Evolutionary conservation across 306 rosid species (phyloP).

Genomic region (Carpinus fangiana): DNA sequence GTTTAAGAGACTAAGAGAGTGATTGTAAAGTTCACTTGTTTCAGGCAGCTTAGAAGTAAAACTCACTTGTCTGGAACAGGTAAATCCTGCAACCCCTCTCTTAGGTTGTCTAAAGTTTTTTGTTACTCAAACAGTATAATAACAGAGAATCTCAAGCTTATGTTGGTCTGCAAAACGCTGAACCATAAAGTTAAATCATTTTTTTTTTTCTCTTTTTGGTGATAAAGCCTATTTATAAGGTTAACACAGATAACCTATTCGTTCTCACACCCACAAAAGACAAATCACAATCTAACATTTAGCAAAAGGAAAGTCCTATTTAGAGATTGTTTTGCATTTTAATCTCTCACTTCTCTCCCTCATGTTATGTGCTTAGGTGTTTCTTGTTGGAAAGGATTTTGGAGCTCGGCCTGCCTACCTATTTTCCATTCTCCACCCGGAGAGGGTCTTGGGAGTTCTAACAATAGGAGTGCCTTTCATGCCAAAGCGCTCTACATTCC

Average conservation of each 20-base stretch:
- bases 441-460: conserved; percentile 70
- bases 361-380: conserved; percentile 35
- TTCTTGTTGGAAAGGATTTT: conserved; percentile 75
- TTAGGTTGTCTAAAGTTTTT: too few species aligned
- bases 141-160: too few species aligned
- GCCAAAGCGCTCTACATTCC: conserved; percentile 28
- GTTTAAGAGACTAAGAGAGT: too few species aligned
- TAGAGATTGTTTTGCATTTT: background rate
- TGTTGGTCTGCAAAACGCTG: too few species aligned
- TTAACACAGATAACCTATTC: too few species aligned
- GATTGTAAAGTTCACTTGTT: too few species aligned
- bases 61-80: too few species aligned
- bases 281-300: background rate
- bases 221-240: background rate
- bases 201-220: background rate
- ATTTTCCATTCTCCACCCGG: conserved; percentile 60
- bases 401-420: conserved; percentile 56
- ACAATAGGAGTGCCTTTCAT: conserved; percentile 71
- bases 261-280: too few species aligned
- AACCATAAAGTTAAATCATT: too few species aligned
- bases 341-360: background rate
- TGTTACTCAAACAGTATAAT: too few species aligned
- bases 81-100: too few species aligned
- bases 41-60: too few species aligned
- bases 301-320: background rate